Percentiles rank a stretch among this genome's conserved stretches.
These are phyloP conservation scores for Crassisporium funariophilum DNA, from an alignment of 768 basidiomycete genomes.

Conservation along the genomic window DNA sequence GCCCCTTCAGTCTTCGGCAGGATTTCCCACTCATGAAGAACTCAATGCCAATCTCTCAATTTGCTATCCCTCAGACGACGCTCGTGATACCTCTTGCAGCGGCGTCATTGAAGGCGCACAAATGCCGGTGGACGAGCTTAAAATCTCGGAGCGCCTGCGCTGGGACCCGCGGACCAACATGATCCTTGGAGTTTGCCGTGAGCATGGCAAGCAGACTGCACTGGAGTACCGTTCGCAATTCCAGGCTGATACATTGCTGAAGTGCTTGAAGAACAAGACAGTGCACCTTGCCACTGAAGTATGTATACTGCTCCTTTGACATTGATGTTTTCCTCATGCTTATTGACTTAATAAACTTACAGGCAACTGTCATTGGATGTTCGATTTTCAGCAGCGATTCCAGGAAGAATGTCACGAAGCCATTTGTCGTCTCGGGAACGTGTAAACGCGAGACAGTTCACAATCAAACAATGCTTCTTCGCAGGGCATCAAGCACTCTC, in stretches of 20 bases:
- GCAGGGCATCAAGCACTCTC: background rate
- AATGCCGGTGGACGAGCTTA: slow-evolving; percentile 5
- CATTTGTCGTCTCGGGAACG: slow-evolving; percentile 4
- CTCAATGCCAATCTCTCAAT: slow-evolving; percentile 2
- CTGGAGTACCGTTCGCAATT: slow-evolving; percentile 2
- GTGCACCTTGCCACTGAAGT: slow-evolving; percentile 7
- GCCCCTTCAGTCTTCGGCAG: slow-evolving; percentile 7
- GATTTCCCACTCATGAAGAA: slow-evolving; percentile 7
- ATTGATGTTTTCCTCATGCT: background rate
- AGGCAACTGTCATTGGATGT: slow-evolving; percentile 7
- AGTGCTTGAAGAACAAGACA: background rate
- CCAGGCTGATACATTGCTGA: slow-evolving; percentile 1
- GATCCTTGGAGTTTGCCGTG: slow-evolving; percentile 6
- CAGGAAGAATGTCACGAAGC: background rate
- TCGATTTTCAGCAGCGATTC: slow-evolving; percentile 7
- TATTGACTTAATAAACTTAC: background rate
- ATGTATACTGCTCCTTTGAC: background rate
- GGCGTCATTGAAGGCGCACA: too few species aligned
- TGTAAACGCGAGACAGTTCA: slow-evolving; percentile 4
- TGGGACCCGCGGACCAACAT: slow-evolving; percentile 1
- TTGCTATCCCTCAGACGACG: slow-evolving; percentile 4
- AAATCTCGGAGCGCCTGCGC: background rate
- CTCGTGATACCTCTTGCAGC: background rate
- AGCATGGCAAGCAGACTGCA: background rate
- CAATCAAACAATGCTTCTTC: background rate